phyloP scores from a whole-genome alignment of 164 flowering plant species.

The Piper betle region DNA sequence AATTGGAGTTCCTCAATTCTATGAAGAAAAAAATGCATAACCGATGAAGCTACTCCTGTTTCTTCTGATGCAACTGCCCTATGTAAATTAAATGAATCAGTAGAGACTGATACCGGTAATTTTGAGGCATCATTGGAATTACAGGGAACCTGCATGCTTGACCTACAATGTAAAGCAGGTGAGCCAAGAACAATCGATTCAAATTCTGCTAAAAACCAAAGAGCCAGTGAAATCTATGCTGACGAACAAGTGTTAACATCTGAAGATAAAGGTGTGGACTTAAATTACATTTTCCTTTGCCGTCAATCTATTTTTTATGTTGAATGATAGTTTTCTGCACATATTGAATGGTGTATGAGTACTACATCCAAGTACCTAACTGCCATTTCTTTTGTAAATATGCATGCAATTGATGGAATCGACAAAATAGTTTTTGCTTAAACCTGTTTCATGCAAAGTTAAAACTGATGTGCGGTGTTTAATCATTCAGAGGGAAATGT shows the following conservation, averaged over 20 bases:
- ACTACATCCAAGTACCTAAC: no score
- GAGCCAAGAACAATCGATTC: conserved; percentile 5
- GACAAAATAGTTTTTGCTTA: no score
- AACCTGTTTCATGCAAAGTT: no score
- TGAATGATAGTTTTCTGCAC: no score
- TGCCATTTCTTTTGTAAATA: no score
- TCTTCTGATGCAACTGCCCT: conserved; percentile 2
- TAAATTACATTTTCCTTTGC: no score
- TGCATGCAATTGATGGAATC: no score
- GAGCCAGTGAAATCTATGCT: conserved; percentile 2
- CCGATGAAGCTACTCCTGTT: conserved; percentile 8
- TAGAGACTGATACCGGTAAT: neutral
- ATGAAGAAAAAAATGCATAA: conserved; percentile 1
- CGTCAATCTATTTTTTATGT: neutral
- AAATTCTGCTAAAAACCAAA: conserved; percentile 9
- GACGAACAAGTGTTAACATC: conserved; percentile 3
- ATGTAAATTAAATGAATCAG: neutral
- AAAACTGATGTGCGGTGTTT: no score
- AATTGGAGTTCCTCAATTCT: conserved; percentile 10
- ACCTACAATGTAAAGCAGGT: neutral
- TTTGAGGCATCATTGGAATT: neutral
- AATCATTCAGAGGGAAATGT: neutral
- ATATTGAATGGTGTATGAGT: no score
- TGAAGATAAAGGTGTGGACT: conserved; percentile 4
- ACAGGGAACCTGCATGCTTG: no score